A percentile compares a stretch with the other conserved stretches of the same genome.
phyloP scores from a whole-genome alignment of 2,329 filamentous ascomycete species.

The Coniochaeta prunicola region DNA sequence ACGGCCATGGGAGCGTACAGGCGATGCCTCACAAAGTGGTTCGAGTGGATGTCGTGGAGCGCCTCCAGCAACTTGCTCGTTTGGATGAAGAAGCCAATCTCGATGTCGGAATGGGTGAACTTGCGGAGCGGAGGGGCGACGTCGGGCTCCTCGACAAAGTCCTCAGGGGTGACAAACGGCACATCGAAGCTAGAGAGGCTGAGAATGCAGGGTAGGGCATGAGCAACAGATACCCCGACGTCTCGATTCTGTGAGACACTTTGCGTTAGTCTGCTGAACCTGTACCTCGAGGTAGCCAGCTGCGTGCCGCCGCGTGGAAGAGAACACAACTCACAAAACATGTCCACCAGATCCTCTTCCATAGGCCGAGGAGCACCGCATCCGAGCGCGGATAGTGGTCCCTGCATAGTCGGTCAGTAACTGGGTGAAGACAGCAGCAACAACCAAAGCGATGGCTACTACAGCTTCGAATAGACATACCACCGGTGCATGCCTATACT shows the following conservation, averaged over 20 bases:
- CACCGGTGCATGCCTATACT: slow-evolving; percentile 12
- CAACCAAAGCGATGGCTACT: slow-evolving; percentile 7
- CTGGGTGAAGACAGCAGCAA: too few relatives aligned
- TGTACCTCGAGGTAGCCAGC: neutral
- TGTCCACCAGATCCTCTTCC: neutral
- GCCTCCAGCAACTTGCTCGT: neutral
- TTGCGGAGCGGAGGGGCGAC: neutral
- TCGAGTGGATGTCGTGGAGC: neutral
- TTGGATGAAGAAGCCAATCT: slow-evolving; percentile 4
- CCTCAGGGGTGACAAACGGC: slow-evolving; percentile 5
- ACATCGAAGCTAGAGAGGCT: slow-evolving; percentile 8
- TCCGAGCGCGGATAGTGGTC: neutral
- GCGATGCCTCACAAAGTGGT: neutral
- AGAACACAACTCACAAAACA: neutral
- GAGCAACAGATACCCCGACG: neutral
- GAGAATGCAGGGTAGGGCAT: neutral
- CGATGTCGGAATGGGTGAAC: neutral
- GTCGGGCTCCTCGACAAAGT: slow-evolving; percentile 8
- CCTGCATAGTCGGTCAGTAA: neutral
- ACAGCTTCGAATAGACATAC: slow-evolving; percentile 2
- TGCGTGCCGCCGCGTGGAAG: neutral
- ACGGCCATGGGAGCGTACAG: neutral
- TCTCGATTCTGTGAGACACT: neutral
- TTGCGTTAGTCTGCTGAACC: too few relatives aligned
- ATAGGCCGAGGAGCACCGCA: neutral